Conservation (phyloP, 345 rosid species). For the Euclidium syriacum region DNA sequence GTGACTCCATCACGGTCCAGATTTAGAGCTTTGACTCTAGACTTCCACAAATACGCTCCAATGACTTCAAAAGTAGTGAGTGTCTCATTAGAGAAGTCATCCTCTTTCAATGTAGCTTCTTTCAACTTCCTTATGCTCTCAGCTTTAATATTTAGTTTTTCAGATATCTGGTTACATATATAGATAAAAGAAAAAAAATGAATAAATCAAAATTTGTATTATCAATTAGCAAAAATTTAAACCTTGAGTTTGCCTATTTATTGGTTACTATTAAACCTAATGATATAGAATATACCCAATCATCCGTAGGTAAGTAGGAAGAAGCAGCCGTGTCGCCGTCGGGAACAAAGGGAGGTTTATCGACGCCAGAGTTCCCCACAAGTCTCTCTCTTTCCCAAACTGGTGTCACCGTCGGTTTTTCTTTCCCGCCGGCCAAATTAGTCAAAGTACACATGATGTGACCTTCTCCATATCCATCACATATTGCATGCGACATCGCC, state of each 20-base stretch:
- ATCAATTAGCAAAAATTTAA: too few relatives aligned
- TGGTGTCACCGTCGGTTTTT: conserved; percentile 30
- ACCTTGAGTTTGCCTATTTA: too few relatives aligned
- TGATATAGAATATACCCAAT: conserved; percentile 25
- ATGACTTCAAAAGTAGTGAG: conserved; percentile 18
- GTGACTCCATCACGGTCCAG: conserved; percentile 19
- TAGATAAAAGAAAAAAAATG: too few relatives aligned
- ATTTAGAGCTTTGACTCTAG: conserved; percentile 16
- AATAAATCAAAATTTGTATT: too few relatives aligned
- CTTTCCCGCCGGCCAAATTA: conserved; percentile 35
- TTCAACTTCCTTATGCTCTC: conserved; percentile 13
- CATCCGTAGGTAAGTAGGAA: conserved; percentile 24
- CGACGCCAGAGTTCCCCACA: not conserved
- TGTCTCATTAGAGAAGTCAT: not conserved
- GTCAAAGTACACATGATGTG: conserved; percentile 37
- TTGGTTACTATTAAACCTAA: too few relatives aligned
- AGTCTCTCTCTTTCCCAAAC: conserved; percentile 49
- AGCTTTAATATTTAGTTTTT: not conserved
- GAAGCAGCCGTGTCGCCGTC: conserved; percentile 22
- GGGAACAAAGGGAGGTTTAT: not conserved
- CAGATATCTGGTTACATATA: conserved; percentile 12
- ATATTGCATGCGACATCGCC: conserved; percentile 43
- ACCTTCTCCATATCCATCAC: conserved; percentile 52
- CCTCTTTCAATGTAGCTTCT: conserved; percentile 7
- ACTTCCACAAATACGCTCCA: conserved; percentile 19